A percentile compares a stretch with the other conserved stretches of the same genome.
These are phyloP conservation scores for Candida corydali DNA, from an alignment of 805 yeast species.

Conservation along the genomic window DNA sequence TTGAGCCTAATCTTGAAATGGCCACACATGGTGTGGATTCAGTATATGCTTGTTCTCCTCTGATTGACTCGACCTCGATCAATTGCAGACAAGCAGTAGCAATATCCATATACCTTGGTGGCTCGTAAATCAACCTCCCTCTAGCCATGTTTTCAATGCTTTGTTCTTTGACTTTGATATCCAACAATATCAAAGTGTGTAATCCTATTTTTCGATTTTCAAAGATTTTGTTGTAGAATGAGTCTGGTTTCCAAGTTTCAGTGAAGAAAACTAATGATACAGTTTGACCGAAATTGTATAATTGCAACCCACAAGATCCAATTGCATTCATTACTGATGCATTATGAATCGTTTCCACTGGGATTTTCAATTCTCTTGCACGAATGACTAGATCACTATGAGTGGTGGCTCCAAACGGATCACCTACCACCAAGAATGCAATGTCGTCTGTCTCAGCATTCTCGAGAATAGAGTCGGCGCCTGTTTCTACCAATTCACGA, in stretches of 20 bases:
- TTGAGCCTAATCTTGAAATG: constrained; percentile 86
- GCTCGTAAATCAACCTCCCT: constrained; percentile 89
- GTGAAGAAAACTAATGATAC: constrained; percentile 96
- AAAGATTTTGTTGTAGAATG: constrained; percentile 82
- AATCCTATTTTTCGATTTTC: constrained; percentile 89
- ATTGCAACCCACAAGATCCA: constrained; percentile 95
- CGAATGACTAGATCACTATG: constrained; percentile 91
- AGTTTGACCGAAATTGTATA: constrained; percentile 94
- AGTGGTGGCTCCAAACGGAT: constrained; percentile 97
- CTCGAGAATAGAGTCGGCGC: constrained; percentile 75
- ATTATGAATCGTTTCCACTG: constrained; percentile 82
- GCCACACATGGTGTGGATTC: constrained; percentile 91
- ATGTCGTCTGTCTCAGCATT: constrained; percentile 78
- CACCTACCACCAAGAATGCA: constrained; percentile 96
- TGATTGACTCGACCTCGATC: constrained; percentile 77
- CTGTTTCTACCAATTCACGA: constrained; percentile 88
- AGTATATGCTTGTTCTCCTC: constrained; percentile 76
- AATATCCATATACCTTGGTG: constrained; percentile 94
- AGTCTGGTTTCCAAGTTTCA: constrained; percentile 93
- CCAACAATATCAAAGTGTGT: constrained; percentile 83
- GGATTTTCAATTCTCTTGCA: constrained; percentile 79
- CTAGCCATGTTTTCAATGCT: constrained; percentile 91
- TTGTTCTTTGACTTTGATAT: constrained; percentile 95
- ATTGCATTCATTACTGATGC: constrained; percentile 98
- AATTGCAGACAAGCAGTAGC: constrained; percentile 85